These are phyloP conservation scores for Zangia roseola DNA, from an alignment of 768 basidiomycete genomes.

Conservation along the genomic window DNA sequence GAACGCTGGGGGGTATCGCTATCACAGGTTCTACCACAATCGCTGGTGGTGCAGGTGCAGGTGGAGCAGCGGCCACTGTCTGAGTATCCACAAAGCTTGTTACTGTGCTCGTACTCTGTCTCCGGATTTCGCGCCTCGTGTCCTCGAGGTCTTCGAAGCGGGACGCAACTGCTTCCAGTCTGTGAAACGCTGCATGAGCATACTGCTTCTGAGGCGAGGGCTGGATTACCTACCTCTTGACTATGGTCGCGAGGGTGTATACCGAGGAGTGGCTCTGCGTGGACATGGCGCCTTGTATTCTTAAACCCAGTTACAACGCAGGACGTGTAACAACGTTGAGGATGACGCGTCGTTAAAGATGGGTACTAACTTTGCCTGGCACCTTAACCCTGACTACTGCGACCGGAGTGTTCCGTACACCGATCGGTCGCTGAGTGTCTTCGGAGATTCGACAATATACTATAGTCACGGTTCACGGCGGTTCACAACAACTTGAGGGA, in stretches of 20 bases:
- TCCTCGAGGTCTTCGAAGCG: constrained; percentile 93
- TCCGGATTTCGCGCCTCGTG: constrained; percentile 22
- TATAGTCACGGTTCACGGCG: neutral
- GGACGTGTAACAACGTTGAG: too few species aligned
- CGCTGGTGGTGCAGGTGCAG: constrained; percentile 36
- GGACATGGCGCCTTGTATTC: constrained; percentile 16
- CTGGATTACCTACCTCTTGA: constrained; percentile 62
- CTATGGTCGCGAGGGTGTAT: constrained; percentile 76
- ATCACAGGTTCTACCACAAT: constrained; percentile 40
- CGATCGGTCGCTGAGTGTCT: too few species aligned
- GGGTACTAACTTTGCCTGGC: too few species aligned
- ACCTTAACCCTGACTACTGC: constrained; percentile 3
- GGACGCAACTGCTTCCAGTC: constrained; percentile 90
- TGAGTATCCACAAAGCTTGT: constrained; percentile 24
- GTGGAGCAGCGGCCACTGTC: constrained; percentile 29
- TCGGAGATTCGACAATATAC: neutral
- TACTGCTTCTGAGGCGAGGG: constrained; percentile 5
- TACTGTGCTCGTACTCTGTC: constrained; percentile 32
- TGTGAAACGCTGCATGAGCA: constrained; percentile 29
- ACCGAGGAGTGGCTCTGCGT: constrained; percentile 48
- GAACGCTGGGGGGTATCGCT: constrained; percentile 56
- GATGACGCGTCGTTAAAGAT: neutral
- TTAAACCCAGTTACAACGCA: too few species aligned
- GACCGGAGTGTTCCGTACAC: constrained; percentile 23
- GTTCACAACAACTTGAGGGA: too few species aligned